Conservation (phyloP, 2,329 filamentous ascomycete genomes). For the Arachnomyces sp. region DNA sequence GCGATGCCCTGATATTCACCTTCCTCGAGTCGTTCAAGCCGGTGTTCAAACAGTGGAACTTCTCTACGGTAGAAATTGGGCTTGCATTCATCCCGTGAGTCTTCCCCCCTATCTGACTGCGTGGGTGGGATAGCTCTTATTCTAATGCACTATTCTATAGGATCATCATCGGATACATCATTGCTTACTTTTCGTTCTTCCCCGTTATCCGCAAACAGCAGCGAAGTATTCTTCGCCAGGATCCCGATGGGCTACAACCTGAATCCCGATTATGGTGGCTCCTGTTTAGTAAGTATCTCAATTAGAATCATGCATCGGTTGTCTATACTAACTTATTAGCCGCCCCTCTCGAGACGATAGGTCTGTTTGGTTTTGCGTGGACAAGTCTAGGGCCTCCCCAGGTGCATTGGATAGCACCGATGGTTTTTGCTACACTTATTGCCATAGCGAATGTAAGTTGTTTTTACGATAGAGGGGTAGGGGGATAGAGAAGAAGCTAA, state of each 20-base stretch:
- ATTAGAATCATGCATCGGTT: not conserved
- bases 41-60: constrained; percentile 54
- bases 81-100: constrained; percentile 47
- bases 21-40: constrained; percentile 55
- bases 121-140: no score
- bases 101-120: not conserved
- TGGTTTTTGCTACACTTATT: constrained; percentile 51
- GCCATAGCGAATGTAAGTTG: constrained; percentile 33
- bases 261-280: constrained; percentile 53
- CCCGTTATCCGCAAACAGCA: constrained; percentile 41
- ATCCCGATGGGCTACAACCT: constrained; percentile 48
- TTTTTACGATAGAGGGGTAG: no score
- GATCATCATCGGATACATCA: constrained; percentile 48
- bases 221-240: constrained; percentile 32
- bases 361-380: constrained; percentile 55
- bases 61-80: constrained; percentile 41
- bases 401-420: constrained; percentile 53
- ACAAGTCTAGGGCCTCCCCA: constrained; percentile 45
- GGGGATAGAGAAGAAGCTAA: not conserved
- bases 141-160: constrained; percentile 14
- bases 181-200: constrained; percentile 49
- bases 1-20: constrained; percentile 58
- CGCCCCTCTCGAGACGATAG: constrained; percentile 50
- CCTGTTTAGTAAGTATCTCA: constrained; percentile 37
- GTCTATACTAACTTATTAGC: constrained; percentile 20